Evolutionary conservation across 768 basidiomycete species (phyloP).

Genomic region (Cantharellus cinnabarinus): DNA sequence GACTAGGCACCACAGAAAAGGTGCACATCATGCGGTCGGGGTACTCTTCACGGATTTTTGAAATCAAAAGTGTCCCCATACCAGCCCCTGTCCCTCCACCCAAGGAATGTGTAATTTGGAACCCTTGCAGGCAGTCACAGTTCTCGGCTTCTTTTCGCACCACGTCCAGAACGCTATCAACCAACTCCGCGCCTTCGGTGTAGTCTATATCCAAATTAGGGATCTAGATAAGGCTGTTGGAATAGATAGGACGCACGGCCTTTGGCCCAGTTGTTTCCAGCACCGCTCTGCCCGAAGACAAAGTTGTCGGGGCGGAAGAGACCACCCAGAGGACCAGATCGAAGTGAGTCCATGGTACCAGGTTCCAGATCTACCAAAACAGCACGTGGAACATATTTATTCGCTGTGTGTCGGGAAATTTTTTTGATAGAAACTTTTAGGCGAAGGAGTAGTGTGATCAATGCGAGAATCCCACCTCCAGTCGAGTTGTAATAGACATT

Average conservation of each 20-base stretch:
- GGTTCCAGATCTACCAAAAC: constrained; percentile 96
- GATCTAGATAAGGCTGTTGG: not conserved
- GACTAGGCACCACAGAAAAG: constrained; percentile 93
- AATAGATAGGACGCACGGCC: constrained; percentile 48
- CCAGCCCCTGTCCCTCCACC: constrained; percentile 99
- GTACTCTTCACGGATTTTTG: constrained; percentile 97
- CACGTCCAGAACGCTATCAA: constrained; percentile 93
- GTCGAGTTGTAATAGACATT: constrained; percentile 97
- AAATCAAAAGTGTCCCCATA: constrained; percentile 98
- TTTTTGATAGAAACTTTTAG: not conserved
- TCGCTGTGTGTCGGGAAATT: constrained; percentile 17
- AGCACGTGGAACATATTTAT: constrained; percentile 97
- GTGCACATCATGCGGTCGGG: constrained; percentile 99
- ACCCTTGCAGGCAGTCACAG: constrained; percentile 92
- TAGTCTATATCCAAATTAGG: constrained; percentile 32
- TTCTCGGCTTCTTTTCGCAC: constrained; percentile 98
- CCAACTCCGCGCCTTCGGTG: constrained; percentile 93
- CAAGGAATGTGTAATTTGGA: constrained; percentile 97
- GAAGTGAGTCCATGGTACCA: constrained; percentile 86
- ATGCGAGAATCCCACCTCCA: constrained; percentile 22
- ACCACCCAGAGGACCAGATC: constrained; percentile 70
- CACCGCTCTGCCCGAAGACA: constrained; percentile 93
- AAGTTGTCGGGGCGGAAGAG: constrained; percentile 98
- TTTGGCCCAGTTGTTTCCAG: constrained; percentile 99
- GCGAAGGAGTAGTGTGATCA: not conserved